A percentile compares a stretch with the other conserved stretches of the same genome.
Conservation (phyloP, 2,329 filamentous ascomycete species). For the Trichophyton equinum region DNA sequence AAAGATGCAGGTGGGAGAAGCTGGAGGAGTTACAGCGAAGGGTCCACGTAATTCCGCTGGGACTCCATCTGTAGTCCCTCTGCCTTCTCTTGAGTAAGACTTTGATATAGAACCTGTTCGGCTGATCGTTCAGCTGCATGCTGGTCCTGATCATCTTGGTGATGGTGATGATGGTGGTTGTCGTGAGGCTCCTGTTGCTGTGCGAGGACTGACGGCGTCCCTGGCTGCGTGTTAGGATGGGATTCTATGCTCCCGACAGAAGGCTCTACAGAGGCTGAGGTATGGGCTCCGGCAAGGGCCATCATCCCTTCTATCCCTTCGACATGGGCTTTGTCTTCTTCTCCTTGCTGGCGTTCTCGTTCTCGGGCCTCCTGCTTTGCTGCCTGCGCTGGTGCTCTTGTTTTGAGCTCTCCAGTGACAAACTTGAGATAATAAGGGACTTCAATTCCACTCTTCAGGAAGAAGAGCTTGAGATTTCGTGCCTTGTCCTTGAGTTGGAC, state of each 20-base stretch:
- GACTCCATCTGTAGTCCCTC: slow-evolving; percentile 25
- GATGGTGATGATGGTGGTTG: slow-evolving; percentile 7
- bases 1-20: background rate
- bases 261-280: slow-evolving; percentile 16
- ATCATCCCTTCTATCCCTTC: slow-evolving; percentile 38
- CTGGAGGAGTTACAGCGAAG: slow-evolving; percentile 21
- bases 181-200: background rate
- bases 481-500: slow-evolving; percentile 91
- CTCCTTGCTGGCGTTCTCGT: slow-evolving; percentile 33
- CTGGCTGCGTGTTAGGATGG: slow-evolving; percentile 24
- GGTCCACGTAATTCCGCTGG: slow-evolving; percentile 22
- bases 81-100: slow-evolving; percentile 31
- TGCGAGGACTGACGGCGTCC: slow-evolving; percentile 7
- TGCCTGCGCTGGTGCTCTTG: slow-evolving; percentile 55
- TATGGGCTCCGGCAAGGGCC: slow-evolving; percentile 34
- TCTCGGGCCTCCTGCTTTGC: slow-evolving; percentile 39
- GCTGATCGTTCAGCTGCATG: slow-evolving; percentile 28
- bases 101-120: slow-evolving; percentile 34
- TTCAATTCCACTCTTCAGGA: slow-evolving; percentile 80
- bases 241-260: slow-evolving; percentile 6
- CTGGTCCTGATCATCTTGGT: slow-evolving; percentile 10
- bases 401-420: slow-evolving; percentile 82
- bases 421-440: slow-evolving; percentile 79
- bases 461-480: slow-evolving; percentile 78
- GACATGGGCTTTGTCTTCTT: slow-evolving; percentile 37